phyloP scores from a whole-genome alignment of 2,329 filamentous ascomycete species.

The Cladorrhinum sp. region DNA sequence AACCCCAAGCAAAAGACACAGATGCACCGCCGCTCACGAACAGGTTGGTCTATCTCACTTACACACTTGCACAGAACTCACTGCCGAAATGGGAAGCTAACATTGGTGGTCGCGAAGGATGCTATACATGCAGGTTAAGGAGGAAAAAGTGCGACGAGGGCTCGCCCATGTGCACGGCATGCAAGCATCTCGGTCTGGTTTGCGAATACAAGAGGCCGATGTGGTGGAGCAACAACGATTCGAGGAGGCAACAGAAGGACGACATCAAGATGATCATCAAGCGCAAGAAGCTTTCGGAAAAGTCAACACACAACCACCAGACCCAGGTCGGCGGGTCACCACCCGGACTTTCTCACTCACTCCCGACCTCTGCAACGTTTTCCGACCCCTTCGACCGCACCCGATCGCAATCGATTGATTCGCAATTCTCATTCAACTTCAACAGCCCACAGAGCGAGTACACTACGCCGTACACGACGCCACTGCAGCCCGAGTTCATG shows the following conservation, averaged over 20 bases:
- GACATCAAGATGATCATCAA: constrained; percentile 97
- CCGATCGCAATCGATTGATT: constrained; percentile 75
- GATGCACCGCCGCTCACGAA: constrained; percentile 91
- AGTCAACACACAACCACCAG: constrained; percentile 60
- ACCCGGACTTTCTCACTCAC: constrained; percentile 74
- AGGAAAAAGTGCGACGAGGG: constrained; percentile 70
- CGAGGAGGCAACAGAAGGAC: constrained; percentile 84
- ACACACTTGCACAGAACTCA: constrained; percentile 16
- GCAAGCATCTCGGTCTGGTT: constrained; percentile 71
- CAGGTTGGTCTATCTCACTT: constrained; percentile 63
- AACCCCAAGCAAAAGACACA: constrained; percentile 69
- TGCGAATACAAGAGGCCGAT: constrained; percentile 96
- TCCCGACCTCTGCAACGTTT: constrained; percentile 76
- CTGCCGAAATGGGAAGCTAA: constrained; percentile 31
- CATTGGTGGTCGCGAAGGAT: constrained; percentile 44
- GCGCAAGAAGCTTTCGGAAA: constrained; percentile 90
- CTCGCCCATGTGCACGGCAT: constrained; percentile 59
- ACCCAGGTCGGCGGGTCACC: constrained; percentile 63
- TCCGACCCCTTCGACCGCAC: constrained; percentile 71
- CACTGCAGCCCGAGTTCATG: constrained; percentile 59
- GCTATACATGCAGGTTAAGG: constrained; percentile 65
- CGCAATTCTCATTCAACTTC: constrained; percentile 75
- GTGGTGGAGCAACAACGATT: constrained; percentile 96
- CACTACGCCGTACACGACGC: constrained; percentile 55
- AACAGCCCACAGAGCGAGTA: constrained; percentile 60